Evolutionary conservation across 2,329 filamentous ascomycete species (phyloP).

Genomic region (Aureobasidium sp.): DNA sequence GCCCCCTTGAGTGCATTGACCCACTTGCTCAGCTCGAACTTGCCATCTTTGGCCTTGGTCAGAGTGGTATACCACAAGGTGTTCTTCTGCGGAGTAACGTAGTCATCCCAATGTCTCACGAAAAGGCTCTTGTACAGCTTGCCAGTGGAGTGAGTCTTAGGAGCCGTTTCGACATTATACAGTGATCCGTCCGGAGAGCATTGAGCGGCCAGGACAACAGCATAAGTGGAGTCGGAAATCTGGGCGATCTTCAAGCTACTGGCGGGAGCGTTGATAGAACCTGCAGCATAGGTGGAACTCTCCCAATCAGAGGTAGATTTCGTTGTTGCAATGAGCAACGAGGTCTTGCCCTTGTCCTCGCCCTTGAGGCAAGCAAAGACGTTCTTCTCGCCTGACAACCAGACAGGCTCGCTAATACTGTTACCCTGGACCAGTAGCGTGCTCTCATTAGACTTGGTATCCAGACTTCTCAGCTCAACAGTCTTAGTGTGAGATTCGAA

Average conservation of each 20-base stretch:
- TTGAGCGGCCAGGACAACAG: constrained; percentile 46
- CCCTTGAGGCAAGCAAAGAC: constrained; percentile 46
- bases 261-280: constrained; percentile 37
- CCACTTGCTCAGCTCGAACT: constrained; percentile 37
- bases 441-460: constrained; percentile 58
- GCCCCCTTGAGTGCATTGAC: constrained; percentile 56
- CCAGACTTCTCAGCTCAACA: constrained; percentile 60
- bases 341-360: constrained; percentile 32
- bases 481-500: constrained; percentile 65
- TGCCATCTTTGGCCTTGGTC: constrained; percentile 25
- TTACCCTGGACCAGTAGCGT: constrained; percentile 56
- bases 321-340: constrained; percentile 25
- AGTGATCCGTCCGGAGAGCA: constrained; percentile 61
- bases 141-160: constrained; percentile 38
- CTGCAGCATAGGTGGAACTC: constrained; percentile 28
- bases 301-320: constrained; percentile 18
- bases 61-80: constrained; percentile 66
- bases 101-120: constrained; percentile 47
- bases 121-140: constrained; percentile 43
- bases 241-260: constrained; percentile 39
- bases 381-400: constrained; percentile 61
- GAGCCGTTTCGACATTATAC: constrained; percentile 41
- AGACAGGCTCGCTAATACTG: constrained; percentile 61
- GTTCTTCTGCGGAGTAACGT: constrained; percentile 57
- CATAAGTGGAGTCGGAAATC: constrained; percentile 30